Base-by-base conservation (phyloP, 2,329 filamentous ascomycete genomes). In the Calcarisporium arbuscula region DNA sequence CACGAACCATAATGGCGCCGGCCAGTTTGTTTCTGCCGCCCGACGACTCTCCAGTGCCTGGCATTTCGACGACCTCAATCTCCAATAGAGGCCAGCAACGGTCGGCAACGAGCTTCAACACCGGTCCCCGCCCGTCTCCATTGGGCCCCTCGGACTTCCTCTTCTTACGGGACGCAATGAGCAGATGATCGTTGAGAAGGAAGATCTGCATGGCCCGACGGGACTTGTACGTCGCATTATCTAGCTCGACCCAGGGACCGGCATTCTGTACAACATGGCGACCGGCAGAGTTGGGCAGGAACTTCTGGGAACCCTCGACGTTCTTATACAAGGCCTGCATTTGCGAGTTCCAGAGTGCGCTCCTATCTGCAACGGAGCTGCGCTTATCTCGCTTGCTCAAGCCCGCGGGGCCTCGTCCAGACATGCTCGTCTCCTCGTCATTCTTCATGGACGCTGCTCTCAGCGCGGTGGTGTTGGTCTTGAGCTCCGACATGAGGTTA, bases 291-390 rank as follows among this genome's bases (percentile, higher is more conserved):
- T 89, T 92, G 11, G 92, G 92, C 9, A 98, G 67, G 52, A 94
- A 98, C 57, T 96, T 96, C 53, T 98, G 92, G 8, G 89, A 95
- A 2, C 90, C 90, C 58, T 96, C 92, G n/a, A 98, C 86, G 28
- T 84, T 85, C 64, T 95, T 96, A 78, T 92, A 98, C 29, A 98
- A 66, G 17, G 87, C 82, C 60, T 67, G 56, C 72, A 82, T 78
- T 57, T 82, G 78, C 20, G 76, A 73, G 51, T 78, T 81, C 78
- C 78, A 82, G 33, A 82, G 65, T 12, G 70, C 75, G 36, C 76
- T 79, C 39, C 78, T 68, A 52, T 82, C 77, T 9, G 76, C 75
- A 28, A 98, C 88, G 12, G 89, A 95, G 60, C 86, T 95, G 51
- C 92, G 78, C 61, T 94, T 95, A 45, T 90, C 83, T 45, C 73